Base-by-base conservation (phyloP, 2,329 filamentous ascomycete genomes). In the Xylariomycetidae sp. region DNA sequence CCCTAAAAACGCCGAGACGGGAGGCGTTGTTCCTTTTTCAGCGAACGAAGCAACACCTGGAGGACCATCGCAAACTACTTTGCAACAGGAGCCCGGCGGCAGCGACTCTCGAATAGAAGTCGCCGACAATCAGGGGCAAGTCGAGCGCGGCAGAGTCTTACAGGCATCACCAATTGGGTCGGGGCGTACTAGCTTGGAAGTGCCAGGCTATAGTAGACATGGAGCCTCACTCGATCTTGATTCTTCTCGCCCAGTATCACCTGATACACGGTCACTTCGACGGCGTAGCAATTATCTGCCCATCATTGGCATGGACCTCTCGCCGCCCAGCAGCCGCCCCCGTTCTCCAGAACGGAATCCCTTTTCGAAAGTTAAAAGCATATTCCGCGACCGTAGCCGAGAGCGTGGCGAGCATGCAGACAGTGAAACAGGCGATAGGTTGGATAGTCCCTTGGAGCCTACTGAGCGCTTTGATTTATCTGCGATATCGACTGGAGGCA, bases 321-420 rank as follows among this genome's bases (percentile, higher is more conserved):
- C 82, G 4, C 74, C 80, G 2, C 64, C 70, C 4, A 67, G 67
- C 6, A 87, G 80, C 48, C 73, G 82, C 16, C 69, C 74, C 2
- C 65, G 67, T 3, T 87, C 84, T 6, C 82, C 83, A 18, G 63
- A 66, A 0, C 72, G 80, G 32, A 82, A 77, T 34, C 72, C 75
- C 1, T 62, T 79, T 37, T 61, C 61, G 17, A 76, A 69, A 46
- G 70, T 77, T 34, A 76, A 70, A 50, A 65, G 63, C 37, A 74
- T 74, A 12, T 72, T 78, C 38, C 68, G 69, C 4, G 73, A 78
- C 38, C 72, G 67, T 41, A 70, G 66, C 36, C 64, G 63, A 25
- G 72, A 72, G 19, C 59, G 63, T n/a, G 45, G 49, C 18, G 63
- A 65, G 12, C 49, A 53, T 8, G 45, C 52, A 11, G 34, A 38